Evolutionary conservation across 1,284 basidiomycete species (phyloP), one percentile per base, ranked within the genome.

Genomic region (Laetiporus sulphureus): DNA sequence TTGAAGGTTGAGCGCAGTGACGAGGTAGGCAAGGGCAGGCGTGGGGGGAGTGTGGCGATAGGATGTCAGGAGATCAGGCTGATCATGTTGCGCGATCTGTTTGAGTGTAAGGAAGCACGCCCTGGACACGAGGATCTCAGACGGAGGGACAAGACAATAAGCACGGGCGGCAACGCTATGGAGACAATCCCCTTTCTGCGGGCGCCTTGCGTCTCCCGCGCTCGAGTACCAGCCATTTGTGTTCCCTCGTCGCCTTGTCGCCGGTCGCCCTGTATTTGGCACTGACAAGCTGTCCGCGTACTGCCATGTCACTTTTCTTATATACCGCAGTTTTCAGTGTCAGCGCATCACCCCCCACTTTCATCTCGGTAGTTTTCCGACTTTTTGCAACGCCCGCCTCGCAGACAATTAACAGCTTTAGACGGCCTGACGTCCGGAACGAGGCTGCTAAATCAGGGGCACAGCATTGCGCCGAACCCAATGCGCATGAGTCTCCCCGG

Each of bases 171-270:
- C 29, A 38, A 32, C 39, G 38, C 12, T 36, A 38, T 32, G 34
- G 34, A 33, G 30, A 23, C 18, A 39, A 7, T 21, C 42, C 36
- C 27, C 36, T 32, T 33, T 38, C 30, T 32, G 21, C 32, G 25
- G 22, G 41, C 41, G 41, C 35, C 30, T 42, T 5, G n/a, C n/a
- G n/a, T n/a, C n/a, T 35, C 15, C 16, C 16, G 7, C 13, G 13
- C 12, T n/a, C 16, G 10, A 5, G 15, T 22, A 27, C 15, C 22
- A 27, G 38, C 23, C 23, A 6, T 35, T 10, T 40, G 40, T 29
- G 7, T 6, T 23, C 42, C 31, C 37, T 38, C 40, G 45, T 54
- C 45, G 41, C 48, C 52, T 50, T 52, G 45, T 53, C 52, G 48
- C 42, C 51, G 36, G 47, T 52, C 46, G 30, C 25, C 22, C 39